These are phyloP conservation scores for Zea luxurians DNA, from an alignment of 176 grass and related monocot genomes.

Conservation along the genomic window DNA sequence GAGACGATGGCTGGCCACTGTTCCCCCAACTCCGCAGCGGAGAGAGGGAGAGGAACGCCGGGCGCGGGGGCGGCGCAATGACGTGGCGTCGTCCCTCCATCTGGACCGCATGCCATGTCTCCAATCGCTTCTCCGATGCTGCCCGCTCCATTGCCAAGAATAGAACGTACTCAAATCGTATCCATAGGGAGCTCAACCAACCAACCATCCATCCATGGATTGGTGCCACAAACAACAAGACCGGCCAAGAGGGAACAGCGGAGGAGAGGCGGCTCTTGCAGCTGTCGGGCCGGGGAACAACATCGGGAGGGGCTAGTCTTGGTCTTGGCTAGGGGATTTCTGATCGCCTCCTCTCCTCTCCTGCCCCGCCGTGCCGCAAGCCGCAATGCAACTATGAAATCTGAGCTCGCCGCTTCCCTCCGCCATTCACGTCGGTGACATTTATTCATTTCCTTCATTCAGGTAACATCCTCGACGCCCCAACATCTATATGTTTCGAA, in stretches of 20 bases:
- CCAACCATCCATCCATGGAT: not conserved
- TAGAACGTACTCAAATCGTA: not conserved
- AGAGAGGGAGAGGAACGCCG: not conserved
- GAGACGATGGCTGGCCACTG: no score
- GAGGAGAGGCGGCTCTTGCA: constrained; percentile 8
- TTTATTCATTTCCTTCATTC: not conserved
- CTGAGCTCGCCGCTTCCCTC: not conserved
- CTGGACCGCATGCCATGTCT: not conserved
- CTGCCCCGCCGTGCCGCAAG: not conserved
- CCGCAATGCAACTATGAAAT: not conserved
- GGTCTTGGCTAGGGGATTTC: not conserved
- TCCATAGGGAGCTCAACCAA: constrained; percentile 7
- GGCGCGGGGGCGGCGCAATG: no score
- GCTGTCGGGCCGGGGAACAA: not conserved
- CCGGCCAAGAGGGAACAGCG: constrained; percentile 7
- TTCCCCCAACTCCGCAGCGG: not conserved
- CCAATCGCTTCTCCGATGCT: not conserved
- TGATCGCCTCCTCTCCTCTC: not conserved
- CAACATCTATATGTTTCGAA: not conserved
- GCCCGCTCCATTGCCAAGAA: not conserved
- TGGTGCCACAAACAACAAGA: not conserved
- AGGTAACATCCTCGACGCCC: not conserved
- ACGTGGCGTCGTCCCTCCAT: no score
- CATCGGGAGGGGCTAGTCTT: not conserved
- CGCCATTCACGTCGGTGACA: not conserved